Conservation (phyloP, 202 grass and related monocot species). For the Bolboschoenoplectus hybrid region DNA sequence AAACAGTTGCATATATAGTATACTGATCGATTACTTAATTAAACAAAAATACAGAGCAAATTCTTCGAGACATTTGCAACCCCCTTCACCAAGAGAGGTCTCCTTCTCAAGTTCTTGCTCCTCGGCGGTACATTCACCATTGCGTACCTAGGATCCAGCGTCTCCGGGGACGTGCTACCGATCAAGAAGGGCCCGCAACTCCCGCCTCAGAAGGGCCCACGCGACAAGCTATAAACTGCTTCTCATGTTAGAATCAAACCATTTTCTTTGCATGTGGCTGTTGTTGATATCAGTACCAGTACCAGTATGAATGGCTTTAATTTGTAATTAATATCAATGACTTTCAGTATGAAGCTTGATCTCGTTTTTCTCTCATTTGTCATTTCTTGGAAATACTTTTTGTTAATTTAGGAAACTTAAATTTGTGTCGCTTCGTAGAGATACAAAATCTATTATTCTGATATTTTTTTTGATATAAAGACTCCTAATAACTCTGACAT, state of each 20-base stretch:
- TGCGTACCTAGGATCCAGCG: constrained; percentile 71
- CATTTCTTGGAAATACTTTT: background rate
- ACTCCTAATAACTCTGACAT: too few relatives aligned
- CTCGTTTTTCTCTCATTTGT: constrained; percentile 6
- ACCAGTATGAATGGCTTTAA: constrained; percentile 35
- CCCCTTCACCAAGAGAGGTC: constrained; percentile 91
- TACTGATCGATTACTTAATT: background rate
- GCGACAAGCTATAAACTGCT: constrained; percentile 76
- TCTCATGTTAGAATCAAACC: background rate
- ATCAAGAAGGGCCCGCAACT: constrained; percentile 99
- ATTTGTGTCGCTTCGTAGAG: too few relatives aligned
- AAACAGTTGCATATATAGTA: background rate
- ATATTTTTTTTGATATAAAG: too few relatives aligned
- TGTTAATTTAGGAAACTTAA: background rate
- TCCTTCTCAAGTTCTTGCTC: constrained; percentile 95
- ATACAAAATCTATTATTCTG: too few relatives aligned
- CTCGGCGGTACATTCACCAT: constrained; percentile 72
- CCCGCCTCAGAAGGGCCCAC: constrained; percentile 68
- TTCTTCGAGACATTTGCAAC: constrained; percentile 96
- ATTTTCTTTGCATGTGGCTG: background rate
- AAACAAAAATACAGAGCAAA: constrained; percentile 71
- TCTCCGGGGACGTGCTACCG: constrained; percentile 73
- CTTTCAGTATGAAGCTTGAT: constrained; percentile 16
- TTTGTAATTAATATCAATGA: constrained; percentile 27
- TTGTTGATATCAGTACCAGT: constrained; percentile 43